Conservation (phyloP, 129 eudicot genomes). For the Silybum marianum region DNA sequence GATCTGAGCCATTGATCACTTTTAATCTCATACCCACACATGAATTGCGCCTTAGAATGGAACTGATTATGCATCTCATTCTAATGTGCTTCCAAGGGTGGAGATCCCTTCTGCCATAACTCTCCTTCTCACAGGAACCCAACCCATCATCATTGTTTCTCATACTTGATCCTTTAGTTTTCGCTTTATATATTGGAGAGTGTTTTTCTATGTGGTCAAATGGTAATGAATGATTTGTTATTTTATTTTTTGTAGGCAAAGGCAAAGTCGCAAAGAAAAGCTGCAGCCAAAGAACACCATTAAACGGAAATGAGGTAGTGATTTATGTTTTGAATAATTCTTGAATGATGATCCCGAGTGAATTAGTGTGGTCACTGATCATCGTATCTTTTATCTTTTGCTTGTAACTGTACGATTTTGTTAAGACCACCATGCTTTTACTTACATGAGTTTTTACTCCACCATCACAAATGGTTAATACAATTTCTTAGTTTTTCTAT, state of each 20-base stretch:
- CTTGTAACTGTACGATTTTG: conserved; percentile 15
- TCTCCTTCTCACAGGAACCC: too few relatives aligned
- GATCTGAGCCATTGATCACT: too few relatives aligned
- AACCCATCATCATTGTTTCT: neutral
- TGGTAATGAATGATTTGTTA: neutral
- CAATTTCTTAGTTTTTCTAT: conserved; percentile 14
- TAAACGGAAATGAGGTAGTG: conserved; percentile 34
- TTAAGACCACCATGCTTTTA: conserved; percentile 2
- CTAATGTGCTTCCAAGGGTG: too few relatives aligned
- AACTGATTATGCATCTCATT: too few relatives aligned
- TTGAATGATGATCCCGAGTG: conserved; percentile 24
- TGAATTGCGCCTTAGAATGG: too few relatives aligned
- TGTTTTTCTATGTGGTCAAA: neutral
- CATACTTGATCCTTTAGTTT: neutral
- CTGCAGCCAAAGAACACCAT: conserved; percentile 76
- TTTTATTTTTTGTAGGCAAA: conserved; percentile 56
- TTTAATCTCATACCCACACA: too few relatives aligned
- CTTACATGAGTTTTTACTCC: conserved; percentile 4
- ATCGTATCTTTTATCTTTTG: neutral
- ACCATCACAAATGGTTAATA: conserved; percentile 28
- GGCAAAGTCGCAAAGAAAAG: conserved; percentile 75
- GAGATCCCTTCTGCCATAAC: too few relatives aligned
- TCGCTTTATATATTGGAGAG: neutral
- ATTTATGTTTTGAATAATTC: conserved; percentile 40
- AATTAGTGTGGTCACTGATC: conserved; percentile 20